Percentiles rank a stretch among this genome's conserved stretches.
phyloP scores from a whole-genome alignment of 2,329 filamentous ascomycete genomes.

The Hypoxylon sp. region DNA sequence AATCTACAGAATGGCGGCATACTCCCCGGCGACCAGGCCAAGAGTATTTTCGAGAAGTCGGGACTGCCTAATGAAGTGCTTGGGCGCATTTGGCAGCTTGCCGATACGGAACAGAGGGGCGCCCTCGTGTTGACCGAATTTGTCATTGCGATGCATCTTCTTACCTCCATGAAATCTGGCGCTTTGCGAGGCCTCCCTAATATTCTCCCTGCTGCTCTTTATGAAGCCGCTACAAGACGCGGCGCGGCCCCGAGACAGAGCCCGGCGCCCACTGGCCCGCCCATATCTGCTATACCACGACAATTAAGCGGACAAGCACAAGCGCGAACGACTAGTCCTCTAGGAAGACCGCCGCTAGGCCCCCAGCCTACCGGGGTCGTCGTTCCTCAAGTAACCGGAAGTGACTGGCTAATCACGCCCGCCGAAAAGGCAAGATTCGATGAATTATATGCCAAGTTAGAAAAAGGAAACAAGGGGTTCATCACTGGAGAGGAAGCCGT shows the following conservation, averaged over 20 bases:
- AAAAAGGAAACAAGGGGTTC: constrained; percentile 83
- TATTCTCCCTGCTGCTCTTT: constrained; percentile 85
- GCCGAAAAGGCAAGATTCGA: constrained; percentile 92
- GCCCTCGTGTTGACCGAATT: constrained; percentile 91
- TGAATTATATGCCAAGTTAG: constrained; percentile 84
- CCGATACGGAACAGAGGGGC: constrained; percentile 93
- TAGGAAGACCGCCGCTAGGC: constrained; percentile 65
- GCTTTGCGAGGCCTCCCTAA: constrained; percentile 83
- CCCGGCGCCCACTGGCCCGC: constrained; percentile 66
- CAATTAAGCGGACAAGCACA: constrained; percentile 82
- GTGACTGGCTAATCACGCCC: constrained; percentile 86
- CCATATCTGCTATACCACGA: constrained; percentile 80
- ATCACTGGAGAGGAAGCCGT: constrained; percentile 97
- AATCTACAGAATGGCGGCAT: constrained; percentile 78
- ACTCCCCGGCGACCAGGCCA: constrained; percentile 87
- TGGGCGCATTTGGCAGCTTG: constrained; percentile 95
- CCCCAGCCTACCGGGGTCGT: constrained; percentile 59
- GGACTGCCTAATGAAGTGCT: constrained; percentile 89
- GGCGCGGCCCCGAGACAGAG: constrained; percentile 66
- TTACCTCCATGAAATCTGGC: constrained; percentile 91
- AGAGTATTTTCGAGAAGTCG: constrained; percentile 95
- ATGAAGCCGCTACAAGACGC: constrained; percentile 88
- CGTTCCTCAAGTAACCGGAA: constrained; percentile 52
- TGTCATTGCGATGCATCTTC: constrained; percentile 96
- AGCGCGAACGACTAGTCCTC: constrained; percentile 73